Conservation (phyloP, 768 basidiomycete genomes). For the Candolleomyces efflorescens region DNA sequence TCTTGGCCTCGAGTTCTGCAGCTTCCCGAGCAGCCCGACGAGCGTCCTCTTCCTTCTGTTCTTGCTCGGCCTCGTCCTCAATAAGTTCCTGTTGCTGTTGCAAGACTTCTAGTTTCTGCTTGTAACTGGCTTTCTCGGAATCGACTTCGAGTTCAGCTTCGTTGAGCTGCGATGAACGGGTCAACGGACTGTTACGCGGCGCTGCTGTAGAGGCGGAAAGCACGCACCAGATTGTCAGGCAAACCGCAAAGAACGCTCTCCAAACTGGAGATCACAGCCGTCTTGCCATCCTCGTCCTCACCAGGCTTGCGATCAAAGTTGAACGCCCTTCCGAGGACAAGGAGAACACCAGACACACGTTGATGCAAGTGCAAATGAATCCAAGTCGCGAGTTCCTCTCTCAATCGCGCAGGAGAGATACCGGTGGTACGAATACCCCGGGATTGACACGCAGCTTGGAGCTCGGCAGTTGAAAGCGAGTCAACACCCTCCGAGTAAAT, state of each 20-base stretch:
- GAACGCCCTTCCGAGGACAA: conserved; percentile 94
- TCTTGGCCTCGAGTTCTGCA: conserved; percentile 71
- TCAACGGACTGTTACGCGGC: neutral
- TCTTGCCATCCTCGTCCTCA: conserved; percentile 79
- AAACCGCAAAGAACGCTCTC: conserved; percentile 89
- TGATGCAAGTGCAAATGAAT: conserved; percentile 88
- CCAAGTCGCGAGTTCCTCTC: conserved; percentile 91
- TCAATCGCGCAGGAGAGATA: conserved; percentile 80
- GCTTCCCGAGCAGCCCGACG: conserved; percentile 80
- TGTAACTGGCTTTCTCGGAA: conserved; percentile 90
- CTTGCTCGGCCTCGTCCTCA: conserved; percentile 98
- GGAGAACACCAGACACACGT: conserved; percentile 88
- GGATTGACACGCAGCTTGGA: conserved; percentile 90
- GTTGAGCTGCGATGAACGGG: conserved; percentile 59
- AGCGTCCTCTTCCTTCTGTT: conserved; percentile 92
- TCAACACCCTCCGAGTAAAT: conserved; percentile 90
- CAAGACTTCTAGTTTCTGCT: conserved; percentile 96
- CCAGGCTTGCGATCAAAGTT: conserved; percentile 79
- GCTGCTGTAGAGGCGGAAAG: neutral
- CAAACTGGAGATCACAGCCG: conserved; percentile 71
- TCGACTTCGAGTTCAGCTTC: conserved; percentile 97
- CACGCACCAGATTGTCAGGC: conserved; percentile 87
- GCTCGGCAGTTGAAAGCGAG: conserved; percentile 83
- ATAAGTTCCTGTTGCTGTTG: conserved; percentile 99
- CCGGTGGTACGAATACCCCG: conserved; percentile 90